Base-by-base conservation (phyloP, 441 rosid species). In the Jatropha podagrica region DNA sequence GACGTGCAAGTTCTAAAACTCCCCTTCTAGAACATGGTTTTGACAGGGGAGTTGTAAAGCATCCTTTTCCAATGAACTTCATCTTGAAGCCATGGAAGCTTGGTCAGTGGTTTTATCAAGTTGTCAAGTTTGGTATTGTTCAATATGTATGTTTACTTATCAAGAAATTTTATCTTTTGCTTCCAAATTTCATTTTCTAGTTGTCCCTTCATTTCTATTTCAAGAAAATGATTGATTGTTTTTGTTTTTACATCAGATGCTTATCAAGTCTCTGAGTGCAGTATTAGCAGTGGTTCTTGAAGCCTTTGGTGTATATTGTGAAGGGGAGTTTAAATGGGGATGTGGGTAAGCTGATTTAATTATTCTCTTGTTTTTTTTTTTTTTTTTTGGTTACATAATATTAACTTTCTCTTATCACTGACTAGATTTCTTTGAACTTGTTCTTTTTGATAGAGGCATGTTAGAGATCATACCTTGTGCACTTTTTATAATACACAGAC, bases 121-220 rank as follows among this genome's bases (percentile, higher is more conserved):
- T 94, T 82, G 88, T 94, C 82, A 96, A 96, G 89, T 84, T 92
- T 73, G 99, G 99, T 64, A 96, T 96, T 80, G 98, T 96, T 81
- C 99, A 94, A 89, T 96, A 96, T 84, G 99, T 94, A 92, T 73
- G 99, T 91, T 73, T 72, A 67, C 65, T 78, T 76, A 69, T 77
- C 70, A 58, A 62, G 49, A 72, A 64, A 27, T 71, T 74, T 65
- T 58, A 37, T 80, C 56, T 82, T 79, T 77, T 66, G 69, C 55
- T 26, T 63, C n/a, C 65, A 15, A 64, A 49, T 66, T 66, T 65
- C 9, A 11, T 23, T 60, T 74, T 73, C 65, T 69, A 69, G 6
- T 84, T 65, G 52, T 63, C 65, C 18, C 60, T 58, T 42, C 75
- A 74, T 71, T 80, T 64, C 81, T 76, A 71, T 67, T 68, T 52